Evolutionary conservation across 2,329 filamentous ascomycete genomes (phyloP), one percentile per base, ranked within the genome.

Genomic region (Colletotrichum eleusines): DNA sequence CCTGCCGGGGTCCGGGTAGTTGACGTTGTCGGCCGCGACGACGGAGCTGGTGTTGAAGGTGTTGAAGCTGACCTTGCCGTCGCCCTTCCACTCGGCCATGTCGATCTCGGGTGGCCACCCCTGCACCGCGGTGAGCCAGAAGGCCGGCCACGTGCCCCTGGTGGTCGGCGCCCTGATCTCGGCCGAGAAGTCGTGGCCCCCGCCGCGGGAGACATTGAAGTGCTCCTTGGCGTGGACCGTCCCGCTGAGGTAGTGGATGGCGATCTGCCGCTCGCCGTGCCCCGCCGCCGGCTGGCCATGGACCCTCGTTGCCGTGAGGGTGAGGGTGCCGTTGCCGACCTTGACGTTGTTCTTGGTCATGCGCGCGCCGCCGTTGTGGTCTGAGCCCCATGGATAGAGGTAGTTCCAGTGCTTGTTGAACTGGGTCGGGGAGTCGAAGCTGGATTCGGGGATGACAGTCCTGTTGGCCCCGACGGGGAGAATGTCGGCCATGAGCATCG

Each of bases 11-110:
- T 74, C 79, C 2, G 82, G 76, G 72, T 89, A 89, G 0, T 76
- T 76, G 8, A 87, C 82, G 72, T 89, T 83, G 50, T 80, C 78
- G 48, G 85, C 82, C 4, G 80, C 76, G 2, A 88, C 83, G 54
- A 83, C 75, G 5, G 80, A 83, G 40, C 82, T 83, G 2, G 84
- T 85, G 73, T 86, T 85, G 75, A 86, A 86, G 1, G 86, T 88
- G 74, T 88, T 88, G 79, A 88, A 88, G 40, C 81, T 84, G 70
- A 88, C 85, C 75, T 86, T 84, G 20, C 86, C 86, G 42, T 77
- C 81, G n/a, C 87, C 87, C 75, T 89, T 89, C 87, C 87, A 89
- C 77, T 89, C 87, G 1, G 87, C 87, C 78, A 89, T 82, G 75
- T 89, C 87, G 66, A 89, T 84, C 81, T 89, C 88, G 0, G 87